Conservation (phyloP, 2,329 filamentous ascomycete genomes). For the Apiospora pterosperma region DNA sequence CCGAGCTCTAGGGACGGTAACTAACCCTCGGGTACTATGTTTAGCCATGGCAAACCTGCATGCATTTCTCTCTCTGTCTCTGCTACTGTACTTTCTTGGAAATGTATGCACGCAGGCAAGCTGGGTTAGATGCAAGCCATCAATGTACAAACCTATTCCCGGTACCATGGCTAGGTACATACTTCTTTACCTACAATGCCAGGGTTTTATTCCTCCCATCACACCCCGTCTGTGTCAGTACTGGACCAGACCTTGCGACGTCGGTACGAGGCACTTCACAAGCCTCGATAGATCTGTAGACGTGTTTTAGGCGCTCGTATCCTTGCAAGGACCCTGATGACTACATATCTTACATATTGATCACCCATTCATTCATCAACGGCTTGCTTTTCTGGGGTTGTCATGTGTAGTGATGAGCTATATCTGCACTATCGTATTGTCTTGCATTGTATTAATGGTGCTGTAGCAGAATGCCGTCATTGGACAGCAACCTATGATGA, state of each 20-base stretch:
- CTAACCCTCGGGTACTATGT: not conserved
- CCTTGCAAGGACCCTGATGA: not conserved
- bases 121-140: not conserved
- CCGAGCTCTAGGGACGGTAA: not conserved
- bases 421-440: not conserved
- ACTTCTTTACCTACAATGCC: not conserved
- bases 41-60: conserved; percentile 1
- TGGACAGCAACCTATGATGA: not conserved
- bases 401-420: not conserved
- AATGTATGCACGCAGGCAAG: not conserved
- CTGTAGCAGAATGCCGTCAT: not conserved
- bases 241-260: not conserved
- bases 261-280: not conserved
- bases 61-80: conserved; percentile 1
- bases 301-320: not conserved
- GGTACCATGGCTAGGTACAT: not conserved
- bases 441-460: not conserved
- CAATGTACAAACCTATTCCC: not conserved
- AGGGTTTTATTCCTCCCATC: not conserved
- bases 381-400: not conserved
- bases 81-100: conserved; percentile 1
- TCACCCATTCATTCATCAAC: not conserved
- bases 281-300: not conserved
- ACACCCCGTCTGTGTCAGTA: not conserved
- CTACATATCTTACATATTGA: not conserved